Evolutionary conservation across 129 eudicot genomes (phyloP), one percentile per base, ranked within the genome.

Genomic region (Flaveria brownii): DNA sequence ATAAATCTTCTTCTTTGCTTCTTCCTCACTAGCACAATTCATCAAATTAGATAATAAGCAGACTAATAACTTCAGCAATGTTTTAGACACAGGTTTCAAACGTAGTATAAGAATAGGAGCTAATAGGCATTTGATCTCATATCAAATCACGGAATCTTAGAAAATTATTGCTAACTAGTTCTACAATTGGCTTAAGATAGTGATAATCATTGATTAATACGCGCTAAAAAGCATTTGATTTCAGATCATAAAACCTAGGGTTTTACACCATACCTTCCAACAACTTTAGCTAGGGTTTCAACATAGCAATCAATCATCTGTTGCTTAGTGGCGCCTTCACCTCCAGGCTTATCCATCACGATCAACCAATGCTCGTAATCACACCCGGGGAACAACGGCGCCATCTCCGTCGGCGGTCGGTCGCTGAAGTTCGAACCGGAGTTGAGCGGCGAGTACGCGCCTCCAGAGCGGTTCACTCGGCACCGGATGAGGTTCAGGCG

Each of bases 391-490:
- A 95, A 95, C 61, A 95, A 78, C 75, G 99, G 99, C 52, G 97
- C 99, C 91, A 95, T 91, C 80, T 95, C 99, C 14, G 97, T 91
- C 14, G 99, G 99, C 5, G 97, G 98, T 2, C 98, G 97, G 80
- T 94, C 98, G 64, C 89, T 81, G 82, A 77, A 81, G 84, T 89
- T 91, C 20, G 92, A 84, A 13, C 91, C 93, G 28, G 96, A 85
- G 82, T 91, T 91, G 23, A 95, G 90, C 16, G 99, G 99, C 16
- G 99, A 95, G 90, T 95, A 95, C 0, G 97, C 86, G 6, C 87
- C 81, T 3, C 97, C 96, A 22, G 98, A 82, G 9, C 98, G 81
- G 85, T 81, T 84, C 42, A 85, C 95, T 12, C 91, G 73, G 87
- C 98, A 93, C 1, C 96, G 84, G 41, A 93, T 79, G 11, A 72